Base-by-base conservation (phyloP, 805 yeast genomes). In the Candida sanyiensis region DNA sequence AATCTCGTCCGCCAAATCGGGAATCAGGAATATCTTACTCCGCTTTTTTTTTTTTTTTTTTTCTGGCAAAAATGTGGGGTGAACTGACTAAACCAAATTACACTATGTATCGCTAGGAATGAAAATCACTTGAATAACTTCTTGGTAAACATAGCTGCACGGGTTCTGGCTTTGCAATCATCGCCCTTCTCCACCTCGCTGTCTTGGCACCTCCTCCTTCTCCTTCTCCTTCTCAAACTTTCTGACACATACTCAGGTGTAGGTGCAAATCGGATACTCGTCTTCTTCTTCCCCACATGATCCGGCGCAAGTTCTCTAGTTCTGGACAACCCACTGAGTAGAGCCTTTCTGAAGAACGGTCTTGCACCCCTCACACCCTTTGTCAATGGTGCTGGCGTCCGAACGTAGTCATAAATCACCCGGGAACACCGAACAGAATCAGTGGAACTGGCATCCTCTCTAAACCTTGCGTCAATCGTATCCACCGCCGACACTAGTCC, bases 231-330 rank as follows among this genome's bases (percentile, higher is more conserved):
- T 7, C 20, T 21, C 2, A 25, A 33, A 7, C 25, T 24, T 12
- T 39, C 18, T 12, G 36, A 29, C 10, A 45, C 35, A 18, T 40
- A 47, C 7, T 34, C 39, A 10, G 52, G 52, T 1, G 49, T 39
- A 1, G 40, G 41, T 8, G 51, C 54, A 47, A 50, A 50, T 25
- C 47, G 39, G 7, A 50, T 47, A 5, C 46, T 42, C 10, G 38
- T 12, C 15, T 33, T 21, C 9, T 25, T 35, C 28, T 39, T 40
- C 16, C 23, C 21, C 12, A 33, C 15, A 13, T 29, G 10, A 16
- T 16, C 23, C 5, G 13, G n/a, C 3, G 17, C 22, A 28, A 23
- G 12, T 9, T 33, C 35, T 13, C 33, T 35, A 3, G 35, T 24
- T 27, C 42, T 32, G 28, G 33, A 21, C 13, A 38, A 12, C 7